Conservation (phyloP, 2,329 filamentous ascomycete genomes). For the Colletotrichum orchidophilum region DNA sequence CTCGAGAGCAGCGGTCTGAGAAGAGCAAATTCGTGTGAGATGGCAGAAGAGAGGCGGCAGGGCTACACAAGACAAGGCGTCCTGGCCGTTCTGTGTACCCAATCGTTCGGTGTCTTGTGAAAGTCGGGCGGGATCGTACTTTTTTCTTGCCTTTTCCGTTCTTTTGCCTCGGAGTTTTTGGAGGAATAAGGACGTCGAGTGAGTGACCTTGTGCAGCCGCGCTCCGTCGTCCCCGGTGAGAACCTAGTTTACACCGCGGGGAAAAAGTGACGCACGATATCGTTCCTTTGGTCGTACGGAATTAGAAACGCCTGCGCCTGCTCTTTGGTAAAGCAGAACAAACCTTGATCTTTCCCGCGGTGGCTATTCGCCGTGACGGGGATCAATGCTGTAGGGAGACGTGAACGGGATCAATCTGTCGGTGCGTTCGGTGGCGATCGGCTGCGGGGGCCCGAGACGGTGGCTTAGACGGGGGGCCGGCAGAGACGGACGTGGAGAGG, state of each 20-base stretch:
- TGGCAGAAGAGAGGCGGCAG: not conserved
- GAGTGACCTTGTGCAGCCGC: constrained; percentile 9
- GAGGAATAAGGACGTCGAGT: not conserved
- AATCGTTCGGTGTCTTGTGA: not conserved
- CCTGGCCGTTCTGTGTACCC: not conserved
- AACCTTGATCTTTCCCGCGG: not conserved
- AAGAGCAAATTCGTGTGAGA: not conserved
- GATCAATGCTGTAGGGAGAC: not conserved
- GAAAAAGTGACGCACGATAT: not conserved
- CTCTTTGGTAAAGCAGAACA: not conserved
- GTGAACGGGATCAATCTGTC: not conserved
- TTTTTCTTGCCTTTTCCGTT: not conserved
- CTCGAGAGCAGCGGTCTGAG: not conserved
- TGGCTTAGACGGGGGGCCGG: not conserved
- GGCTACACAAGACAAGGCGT: not conserved
- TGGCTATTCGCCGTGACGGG: not conserved
- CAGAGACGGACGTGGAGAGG: not conserved
- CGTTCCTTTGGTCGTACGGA: not conserved
- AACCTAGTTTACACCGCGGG: not conserved
- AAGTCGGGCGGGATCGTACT: not conserved
- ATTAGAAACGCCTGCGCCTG: not conserved
- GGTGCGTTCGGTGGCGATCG: not conserved
- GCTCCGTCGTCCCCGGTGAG: not conserved
- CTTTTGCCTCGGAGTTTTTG: not conserved
- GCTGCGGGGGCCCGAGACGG: not conserved